A percentile compares a stretch with the other conserved stretches of the same genome.
Conservation (phyloP, 805 yeast species). For the Monosporozyma yasuniensis region DNA sequence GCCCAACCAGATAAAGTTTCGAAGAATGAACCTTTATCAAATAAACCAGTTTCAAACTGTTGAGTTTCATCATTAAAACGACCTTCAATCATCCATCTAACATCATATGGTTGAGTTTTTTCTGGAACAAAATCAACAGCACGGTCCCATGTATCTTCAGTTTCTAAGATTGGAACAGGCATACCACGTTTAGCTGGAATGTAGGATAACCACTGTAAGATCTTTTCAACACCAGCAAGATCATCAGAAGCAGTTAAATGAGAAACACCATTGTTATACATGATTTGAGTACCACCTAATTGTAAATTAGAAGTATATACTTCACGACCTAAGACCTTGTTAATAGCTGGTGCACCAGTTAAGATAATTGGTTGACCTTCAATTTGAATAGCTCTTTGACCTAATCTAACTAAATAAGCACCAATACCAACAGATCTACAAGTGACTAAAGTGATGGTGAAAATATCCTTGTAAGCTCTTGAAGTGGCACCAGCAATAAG, state of each 20-base stretch:
- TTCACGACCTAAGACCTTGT: conserved; percentile 92
- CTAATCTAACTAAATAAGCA: conserved; percentile 94
- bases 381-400: conserved; percentile 97
- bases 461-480: conserved; percentile 93
- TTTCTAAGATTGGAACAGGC: conserved; percentile 84
- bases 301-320: conserved; percentile 95
- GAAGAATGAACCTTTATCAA: conserved; percentile 87
- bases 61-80: conserved; percentile 42
- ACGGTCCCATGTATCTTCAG: conserved; percentile 89
- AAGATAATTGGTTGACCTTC: conserved; percentile 98
- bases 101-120: conserved; percentile 71
- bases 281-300: conserved; percentile 97
- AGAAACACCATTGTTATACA: conserved; percentile 97
- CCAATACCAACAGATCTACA: conserved; percentile 99
- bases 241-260: conserved; percentile 96
- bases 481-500: conserved; percentile 98
- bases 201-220: conserved; percentile 91
- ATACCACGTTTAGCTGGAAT: conserved; percentile 83
- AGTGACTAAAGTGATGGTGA: conserved; percentile 96
- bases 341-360: conserved; percentile 99
- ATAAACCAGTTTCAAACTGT: conserved; percentile 74
- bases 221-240: conserved; percentile 89
- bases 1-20: conserved; percentile 99
- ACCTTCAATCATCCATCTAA: conserved; percentile 91
- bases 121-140: conserved; percentile 74